These are phyloP conservation scores for Pyrrhoderma lamaoense DNA, from an alignment of 1,284 basidiomycete genomes.

Conservation along the genomic window DNA sequence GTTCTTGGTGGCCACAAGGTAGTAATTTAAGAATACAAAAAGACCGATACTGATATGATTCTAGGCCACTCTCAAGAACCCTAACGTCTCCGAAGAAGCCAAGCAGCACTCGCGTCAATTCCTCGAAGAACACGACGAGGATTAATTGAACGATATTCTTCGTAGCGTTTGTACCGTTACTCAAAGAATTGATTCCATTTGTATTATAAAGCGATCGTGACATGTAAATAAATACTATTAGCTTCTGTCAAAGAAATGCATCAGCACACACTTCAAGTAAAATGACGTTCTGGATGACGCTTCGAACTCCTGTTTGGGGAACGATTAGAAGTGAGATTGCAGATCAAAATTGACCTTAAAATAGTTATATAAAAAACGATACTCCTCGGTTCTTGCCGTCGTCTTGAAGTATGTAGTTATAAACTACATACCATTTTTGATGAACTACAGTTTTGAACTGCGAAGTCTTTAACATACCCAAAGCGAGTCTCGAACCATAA, in stretches of 20 bases:
- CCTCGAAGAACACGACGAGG: conserved; percentile 18
- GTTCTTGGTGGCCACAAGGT: conserved; percentile 24
- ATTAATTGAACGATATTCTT: neutral
- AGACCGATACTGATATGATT: neutral
- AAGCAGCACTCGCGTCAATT: conserved; percentile 25
- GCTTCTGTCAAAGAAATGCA: too few relatives aligned
- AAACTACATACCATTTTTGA: too few relatives aligned
- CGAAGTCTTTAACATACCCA: too few relatives aligned
- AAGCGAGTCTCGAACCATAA: too few relatives aligned
- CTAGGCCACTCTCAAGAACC: conserved; percentile 22
- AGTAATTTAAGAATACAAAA: neutral
- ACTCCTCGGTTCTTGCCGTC: neutral
- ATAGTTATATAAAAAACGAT: neutral
- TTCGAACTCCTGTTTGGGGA: too few relatives aligned
- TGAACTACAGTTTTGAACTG: too few relatives aligned
- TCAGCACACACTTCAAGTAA: too few relatives aligned
- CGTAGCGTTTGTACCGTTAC: neutral
- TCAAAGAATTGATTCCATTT: neutral
- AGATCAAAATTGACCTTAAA: neutral
- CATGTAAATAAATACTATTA: too few relatives aligned
- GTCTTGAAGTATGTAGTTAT: too few relatives aligned
- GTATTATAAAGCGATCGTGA: too few relatives aligned
- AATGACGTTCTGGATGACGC: too few relatives aligned
- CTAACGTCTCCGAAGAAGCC: conserved; percentile 25
- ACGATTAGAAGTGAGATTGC: too few relatives aligned